These are phyloP conservation scores for Pseudopithomyces chartarum DNA, from an alignment of 2,329 filamentous ascomycete genomes.

Conservation along the genomic window DNA sequence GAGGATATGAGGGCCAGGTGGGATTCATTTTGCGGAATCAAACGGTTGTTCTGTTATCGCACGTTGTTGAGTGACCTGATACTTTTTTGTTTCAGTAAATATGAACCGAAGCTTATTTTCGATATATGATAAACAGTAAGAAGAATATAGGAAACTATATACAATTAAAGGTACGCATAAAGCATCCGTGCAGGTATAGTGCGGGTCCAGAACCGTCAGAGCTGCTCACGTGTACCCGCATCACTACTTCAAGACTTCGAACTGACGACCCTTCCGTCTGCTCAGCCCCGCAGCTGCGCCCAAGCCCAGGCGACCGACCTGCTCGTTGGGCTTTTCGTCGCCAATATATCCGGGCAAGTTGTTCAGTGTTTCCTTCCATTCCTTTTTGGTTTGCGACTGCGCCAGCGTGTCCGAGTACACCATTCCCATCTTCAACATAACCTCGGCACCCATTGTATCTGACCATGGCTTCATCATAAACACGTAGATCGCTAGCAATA, in stretches of 20 bases:
- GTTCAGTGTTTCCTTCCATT: slow-evolving; percentile 1
- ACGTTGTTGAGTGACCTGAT: no score
- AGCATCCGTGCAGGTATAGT: no score
- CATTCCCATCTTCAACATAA: slow-evolving; percentile 15
- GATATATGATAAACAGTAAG: no score
- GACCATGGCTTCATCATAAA: slow-evolving; percentile 7
- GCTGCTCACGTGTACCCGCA: background rate
- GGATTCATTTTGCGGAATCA: no score
- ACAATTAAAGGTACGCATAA: no score
- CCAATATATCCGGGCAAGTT: slow-evolving; percentile 15
- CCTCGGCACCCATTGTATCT: slow-evolving; percentile 7
- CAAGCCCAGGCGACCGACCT: slow-evolving; percentile 4
- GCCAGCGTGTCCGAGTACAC: slow-evolving; percentile 7
- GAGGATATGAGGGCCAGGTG: no score
- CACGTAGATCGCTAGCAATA: slow-evolving; percentile 6
- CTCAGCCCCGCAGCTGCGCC: slow-evolving; percentile 6
- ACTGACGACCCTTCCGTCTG: background rate
- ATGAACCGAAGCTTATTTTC: no score
- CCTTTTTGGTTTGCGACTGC: background rate
- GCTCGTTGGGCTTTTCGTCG: slow-evolving; percentile 11
- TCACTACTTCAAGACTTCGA: slow-evolving; percentile 5
- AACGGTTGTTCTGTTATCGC: no score
- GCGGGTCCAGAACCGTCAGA: no score
- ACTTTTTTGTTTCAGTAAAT: no score
- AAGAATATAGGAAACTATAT: no score